phyloP scores from a whole-genome alignment of 345 rosid species.

The Brassica cretica region DNA sequence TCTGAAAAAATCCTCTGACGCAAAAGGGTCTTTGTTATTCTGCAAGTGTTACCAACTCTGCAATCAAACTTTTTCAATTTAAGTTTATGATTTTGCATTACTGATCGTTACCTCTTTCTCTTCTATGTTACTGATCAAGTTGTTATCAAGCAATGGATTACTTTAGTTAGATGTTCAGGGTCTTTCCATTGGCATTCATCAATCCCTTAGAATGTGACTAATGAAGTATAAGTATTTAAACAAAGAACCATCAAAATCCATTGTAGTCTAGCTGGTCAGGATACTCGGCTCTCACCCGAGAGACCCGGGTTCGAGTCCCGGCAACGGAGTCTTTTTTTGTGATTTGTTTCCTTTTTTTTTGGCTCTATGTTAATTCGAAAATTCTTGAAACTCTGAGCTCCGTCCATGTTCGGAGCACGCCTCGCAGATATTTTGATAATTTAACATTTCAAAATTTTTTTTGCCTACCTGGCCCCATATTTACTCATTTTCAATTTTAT shows the following conservation, averaged over 20 bases:
- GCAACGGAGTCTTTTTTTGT: constrained; percentile 51
- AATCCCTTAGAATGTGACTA: background rate
- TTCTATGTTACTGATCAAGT: background rate
- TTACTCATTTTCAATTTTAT: background rate
- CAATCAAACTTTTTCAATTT: background rate
- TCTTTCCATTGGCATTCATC: background rate
- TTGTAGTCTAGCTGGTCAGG: constrained; percentile 60
- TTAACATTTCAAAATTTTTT: background rate
- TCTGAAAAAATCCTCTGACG: constrained; percentile 20
- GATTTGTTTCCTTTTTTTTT: background rate
- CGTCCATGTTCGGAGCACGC: background rate
- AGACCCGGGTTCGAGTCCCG: constrained; percentile 71
- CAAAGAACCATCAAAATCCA: background rate
- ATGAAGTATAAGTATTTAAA: background rate
- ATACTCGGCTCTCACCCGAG: constrained; percentile 80
- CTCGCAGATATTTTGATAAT: background rate
- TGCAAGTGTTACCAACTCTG: background rate
- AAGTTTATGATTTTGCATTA: background rate
- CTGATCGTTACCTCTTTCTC: background rate
- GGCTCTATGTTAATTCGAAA: background rate
- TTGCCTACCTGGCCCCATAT: background rate
- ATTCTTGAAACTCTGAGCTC: background rate
- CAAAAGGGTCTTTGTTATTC: background rate
- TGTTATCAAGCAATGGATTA: background rate
- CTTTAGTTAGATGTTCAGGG: background rate